Evolutionary conservation across 2,329 filamentous ascomycete genomes (phyloP).

Genomic region (Exophiala bonariae): DNA sequence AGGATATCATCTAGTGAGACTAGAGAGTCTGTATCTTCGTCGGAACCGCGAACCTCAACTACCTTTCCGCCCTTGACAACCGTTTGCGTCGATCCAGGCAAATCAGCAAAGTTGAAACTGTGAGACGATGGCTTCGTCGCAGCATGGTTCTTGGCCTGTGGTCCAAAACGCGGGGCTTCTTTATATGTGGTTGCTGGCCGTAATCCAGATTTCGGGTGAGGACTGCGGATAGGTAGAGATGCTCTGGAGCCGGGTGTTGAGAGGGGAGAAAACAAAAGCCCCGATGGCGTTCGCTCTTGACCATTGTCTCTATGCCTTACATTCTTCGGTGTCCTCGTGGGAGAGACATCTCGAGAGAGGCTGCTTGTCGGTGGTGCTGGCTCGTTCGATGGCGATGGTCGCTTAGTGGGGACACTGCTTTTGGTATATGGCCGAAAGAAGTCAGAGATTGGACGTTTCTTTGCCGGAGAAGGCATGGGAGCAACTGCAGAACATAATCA

Average conservation of each 20-base stretch:
- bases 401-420: constrained; percentile 28
- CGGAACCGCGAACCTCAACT: constrained; percentile 62
- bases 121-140: constrained; percentile 24
- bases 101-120: constrained; percentile 30
- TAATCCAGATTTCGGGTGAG: constrained; percentile 10
- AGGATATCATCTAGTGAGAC: constrained; percentile 54
- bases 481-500: constrained; percentile 11
- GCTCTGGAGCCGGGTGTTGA: constrained; percentile 12
- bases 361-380: constrained; percentile 6
- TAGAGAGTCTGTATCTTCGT: constrained; percentile 64
- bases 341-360: background rate
- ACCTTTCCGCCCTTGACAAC: constrained; percentile 57
- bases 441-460: constrained; percentile 30
- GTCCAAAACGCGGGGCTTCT: constrained; percentile 7
- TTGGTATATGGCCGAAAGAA: constrained; percentile 47
- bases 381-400: constrained; percentile 22
- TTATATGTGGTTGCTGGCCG: constrained; percentile 16
- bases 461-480: constrained; percentile 15
- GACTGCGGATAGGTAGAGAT: constrained; percentile 20
- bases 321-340: constrained; percentile 12
- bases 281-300: constrained; percentile 6
- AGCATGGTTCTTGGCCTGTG: background rate
- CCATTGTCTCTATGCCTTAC: constrained; percentile 1
- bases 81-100: constrained; percentile 44
- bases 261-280: constrained; percentile 8